Evolutionary conservation across 306 rosid species (phyloP).

Genomic region (Dicorynia guianensis): DNA sequence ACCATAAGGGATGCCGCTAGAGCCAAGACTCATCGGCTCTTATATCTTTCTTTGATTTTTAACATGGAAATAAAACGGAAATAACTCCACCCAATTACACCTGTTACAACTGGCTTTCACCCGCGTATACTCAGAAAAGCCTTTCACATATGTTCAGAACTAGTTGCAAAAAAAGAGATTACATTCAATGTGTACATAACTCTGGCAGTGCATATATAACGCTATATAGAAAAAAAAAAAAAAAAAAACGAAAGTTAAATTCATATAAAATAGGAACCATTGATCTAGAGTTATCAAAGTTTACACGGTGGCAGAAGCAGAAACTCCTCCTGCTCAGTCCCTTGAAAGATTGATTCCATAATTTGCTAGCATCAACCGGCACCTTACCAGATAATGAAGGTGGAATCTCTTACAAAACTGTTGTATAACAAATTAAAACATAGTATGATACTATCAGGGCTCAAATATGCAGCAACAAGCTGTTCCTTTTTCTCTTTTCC

Average conservation of each 20-base stretch:
- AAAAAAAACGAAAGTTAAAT: slow-evolving; percentile 20
- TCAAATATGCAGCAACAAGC: slow-evolving; percentile 29
- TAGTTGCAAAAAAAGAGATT: no score
- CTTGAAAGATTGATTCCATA: slow-evolving; percentile 8
- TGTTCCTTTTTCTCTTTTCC: not conserved
- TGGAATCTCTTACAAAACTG: slow-evolving; percentile 39
- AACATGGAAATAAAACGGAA: no score
- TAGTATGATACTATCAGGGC: slow-evolving; percentile 36
- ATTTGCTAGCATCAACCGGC: slow-evolving; percentile 33
- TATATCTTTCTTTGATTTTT: no score
- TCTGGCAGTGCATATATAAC: not conserved
- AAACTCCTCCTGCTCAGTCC: slow-evolving; percentile 41
- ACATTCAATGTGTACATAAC: not conserved
- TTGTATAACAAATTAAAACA: slow-evolving; percentile 34
- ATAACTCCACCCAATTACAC: no score
- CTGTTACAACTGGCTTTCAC: no score
- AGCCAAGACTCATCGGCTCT: no score
- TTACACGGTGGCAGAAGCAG: slow-evolving; percentile 36
- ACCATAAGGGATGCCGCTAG: no score
- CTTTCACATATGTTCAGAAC: no score
- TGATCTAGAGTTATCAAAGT: slow-evolving; percentile 34
- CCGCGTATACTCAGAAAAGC: no score
- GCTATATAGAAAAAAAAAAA: not conserved
- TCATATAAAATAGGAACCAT: slow-evolving; percentile 30
- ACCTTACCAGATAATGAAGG: slow-evolving; percentile 18